Base-by-base conservation (phyloP, 2,329 filamentous ascomycete species). In the Mollisia scopiformis region DNA sequence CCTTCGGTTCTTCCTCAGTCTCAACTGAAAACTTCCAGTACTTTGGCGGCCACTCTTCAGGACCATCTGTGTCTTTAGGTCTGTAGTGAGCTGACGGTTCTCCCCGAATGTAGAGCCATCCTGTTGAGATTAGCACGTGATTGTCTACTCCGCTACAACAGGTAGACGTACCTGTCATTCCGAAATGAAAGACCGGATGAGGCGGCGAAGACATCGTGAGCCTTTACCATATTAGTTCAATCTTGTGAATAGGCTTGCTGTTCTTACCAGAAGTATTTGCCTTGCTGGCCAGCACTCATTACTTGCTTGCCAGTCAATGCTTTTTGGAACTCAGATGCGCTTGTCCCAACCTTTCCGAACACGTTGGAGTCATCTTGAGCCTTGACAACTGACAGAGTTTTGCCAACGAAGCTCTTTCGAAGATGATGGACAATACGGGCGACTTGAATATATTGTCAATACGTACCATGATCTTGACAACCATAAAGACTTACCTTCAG, bases 321-420 rank as follows among this genome's bases (percentile, higher is more conserved):
- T 57, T 85, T 83, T 68, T 91, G 81, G 64, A 99, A 93, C 30
- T 88, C 89, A 0, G 84, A 75, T 0, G 89, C 91, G 19, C 84
- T 91, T 0, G 91, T 96, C 30, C 93, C 93, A 21, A 88, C 93
- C 76, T 98, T 97, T 68, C 93, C 93, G 75, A 93, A 99, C 6
- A 99, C 84, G 72, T 90, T 94, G 68, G 81, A 79, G 77, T 99
- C 94, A 70, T 97, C 88, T 64, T 88, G 83, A 13, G 91, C 89
- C 25, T 84, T 80, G 57, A 91, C 89, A 41, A 83, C 84, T 50
- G 82, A 78, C 62, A 99, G 88, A 10, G 83, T 90, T 78, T 92
- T 95, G 58, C 92, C 92, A 28, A 96, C 89, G n/a, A 96, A 83
- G 75, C 92, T 86, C 66, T 90, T 88, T 62, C 87, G 88, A 39